phyloP scores from a whole-genome alignment of 441 rosid species.

The Euphorbia celastroides region DNA sequence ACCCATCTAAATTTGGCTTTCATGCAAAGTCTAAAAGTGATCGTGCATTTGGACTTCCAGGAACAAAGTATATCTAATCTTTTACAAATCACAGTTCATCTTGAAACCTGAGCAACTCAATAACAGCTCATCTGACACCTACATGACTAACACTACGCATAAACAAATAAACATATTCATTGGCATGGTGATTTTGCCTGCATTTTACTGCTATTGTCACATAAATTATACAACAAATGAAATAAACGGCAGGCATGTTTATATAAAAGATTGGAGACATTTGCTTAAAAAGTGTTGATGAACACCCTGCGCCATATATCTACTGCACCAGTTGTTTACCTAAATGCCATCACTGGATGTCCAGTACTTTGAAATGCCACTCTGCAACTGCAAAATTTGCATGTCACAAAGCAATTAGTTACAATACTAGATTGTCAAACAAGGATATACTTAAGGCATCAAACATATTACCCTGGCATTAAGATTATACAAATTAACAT shows the following conservation, averaged over 20 bases:
- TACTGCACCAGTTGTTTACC: not conserved
- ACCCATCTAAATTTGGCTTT: not conserved
- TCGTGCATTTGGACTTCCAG: not conserved
- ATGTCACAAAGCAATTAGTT: not conserved
- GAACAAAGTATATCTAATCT: not conserved
- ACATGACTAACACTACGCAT: not conserved
- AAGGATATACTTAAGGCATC: not conserved
- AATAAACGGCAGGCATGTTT: not conserved
- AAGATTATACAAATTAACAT: not conserved
- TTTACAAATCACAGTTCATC: not conserved
- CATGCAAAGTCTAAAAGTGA: not conserved
- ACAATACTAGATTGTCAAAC: constrained; percentile 4
- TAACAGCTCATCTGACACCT: not conserved
- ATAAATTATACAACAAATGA: not conserved
- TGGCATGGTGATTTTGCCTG: constrained; percentile 1
- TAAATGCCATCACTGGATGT: constrained; percentile 17
- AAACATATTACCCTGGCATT: not conserved
- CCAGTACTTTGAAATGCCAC: constrained; percentile 23
- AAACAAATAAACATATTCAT: not conserved
- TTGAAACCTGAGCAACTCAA: not conserved
- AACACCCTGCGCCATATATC: not conserved
- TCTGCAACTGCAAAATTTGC: constrained; percentile 33
- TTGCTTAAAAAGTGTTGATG: not conserved
- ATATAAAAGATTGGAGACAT: not conserved
- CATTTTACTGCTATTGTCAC: not conserved